Conservation (phyloP, 768 basidiomycete species). For the Pulveroboletus sp. region DNA sequence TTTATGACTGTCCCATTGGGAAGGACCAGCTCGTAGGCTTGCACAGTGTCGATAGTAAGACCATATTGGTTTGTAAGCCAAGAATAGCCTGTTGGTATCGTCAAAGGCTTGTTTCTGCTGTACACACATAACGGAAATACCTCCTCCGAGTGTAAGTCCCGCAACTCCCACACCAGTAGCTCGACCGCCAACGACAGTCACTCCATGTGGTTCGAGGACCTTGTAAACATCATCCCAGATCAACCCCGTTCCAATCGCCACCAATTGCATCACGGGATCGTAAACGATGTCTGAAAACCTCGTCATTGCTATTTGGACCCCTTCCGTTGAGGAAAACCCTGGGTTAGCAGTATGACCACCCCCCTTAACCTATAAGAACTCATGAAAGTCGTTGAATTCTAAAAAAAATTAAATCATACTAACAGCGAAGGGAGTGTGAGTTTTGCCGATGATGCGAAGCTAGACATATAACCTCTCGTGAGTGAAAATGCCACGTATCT, state of each 20-base stretch:
- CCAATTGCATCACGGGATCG: slow-evolving; percentile 35
- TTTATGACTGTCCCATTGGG: slow-evolving; percentile 37
- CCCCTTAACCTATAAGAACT: slow-evolving; percentile 47
- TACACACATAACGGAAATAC: slow-evolving; percentile 16
- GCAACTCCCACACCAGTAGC: slow-evolving; percentile 57
- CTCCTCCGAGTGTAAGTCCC: slow-evolving; percentile 56
- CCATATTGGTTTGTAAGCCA: too few relatives aligned
- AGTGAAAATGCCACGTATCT: too few relatives aligned
- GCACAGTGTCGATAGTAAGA: slow-evolving; percentile 51
- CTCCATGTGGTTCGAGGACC: slow-evolving; percentile 40
- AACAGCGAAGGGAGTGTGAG: not conserved
- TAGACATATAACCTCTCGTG: not conserved
- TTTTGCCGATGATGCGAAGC: not conserved
- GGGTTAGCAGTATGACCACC: slow-evolving; percentile 56
- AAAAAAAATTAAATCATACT: too few relatives aligned
- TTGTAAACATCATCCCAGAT: slow-evolving; percentile 68
- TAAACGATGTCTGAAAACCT: slow-evolving; percentile 42
- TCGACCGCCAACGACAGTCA: slow-evolving; percentile 53
- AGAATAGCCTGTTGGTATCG: slow-evolving; percentile 8
- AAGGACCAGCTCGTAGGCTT: slow-evolving; percentile 53
- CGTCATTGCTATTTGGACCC: slow-evolving; percentile 55
- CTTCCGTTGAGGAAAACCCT: slow-evolving; percentile 53
- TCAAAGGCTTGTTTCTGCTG: not conserved
- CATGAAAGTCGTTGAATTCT: not conserved
- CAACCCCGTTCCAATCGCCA: slow-evolving; percentile 36